phyloP scores from a whole-genome alignment of 2,329 filamentous ascomycete genomes.

The Chaetomiaceae sp. region DNA sequence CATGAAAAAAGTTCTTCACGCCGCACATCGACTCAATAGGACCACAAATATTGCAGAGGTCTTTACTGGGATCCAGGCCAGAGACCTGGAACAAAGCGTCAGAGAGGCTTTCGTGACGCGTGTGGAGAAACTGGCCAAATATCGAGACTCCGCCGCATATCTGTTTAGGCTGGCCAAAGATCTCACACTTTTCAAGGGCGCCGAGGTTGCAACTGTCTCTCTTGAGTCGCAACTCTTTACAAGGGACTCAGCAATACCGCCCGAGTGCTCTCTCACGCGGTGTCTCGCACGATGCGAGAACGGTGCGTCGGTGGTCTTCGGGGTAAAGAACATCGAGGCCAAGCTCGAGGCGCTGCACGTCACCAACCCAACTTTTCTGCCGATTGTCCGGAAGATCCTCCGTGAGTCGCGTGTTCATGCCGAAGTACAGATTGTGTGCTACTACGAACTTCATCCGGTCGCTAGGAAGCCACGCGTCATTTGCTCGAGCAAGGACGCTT shows the following conservation, averaged over 20 bases:
- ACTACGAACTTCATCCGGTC: conserved; percentile 35
- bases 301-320: neutral
- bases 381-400: conserved; percentile 8
- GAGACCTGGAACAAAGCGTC: neutral
- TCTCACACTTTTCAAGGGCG: conserved; percentile 28
- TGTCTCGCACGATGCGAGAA: conserved; percentile 13
- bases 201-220: conserved; percentile 29
- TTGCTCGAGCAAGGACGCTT: conserved; percentile 47
- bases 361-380: neutral
- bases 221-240: conserved; percentile 31
- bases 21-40: conserved; percentile 3
- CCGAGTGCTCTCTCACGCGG: neutral
- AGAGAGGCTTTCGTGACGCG: conserved; percentile 12
- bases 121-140: conserved; percentile 36
- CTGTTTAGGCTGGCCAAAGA: conserved; percentile 34
- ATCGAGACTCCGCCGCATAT: conserved; percentile 33
- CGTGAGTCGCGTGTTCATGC: conserved; percentile 42
- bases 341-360: neutral
- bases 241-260: neutral
- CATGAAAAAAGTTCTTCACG: conserved; percentile 6
- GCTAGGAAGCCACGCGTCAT: conserved; percentile 39
- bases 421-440: conserved; percentile 46
- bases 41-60: conserved; percentile 3
- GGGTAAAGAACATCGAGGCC: neutral
- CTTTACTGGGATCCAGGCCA: neutral